Evolutionary conservation across 2,329 filamentous ascomycete genomes (phyloP), one percentile per base, ranked within the genome.

Genomic region (Sporothrix variecibatus): DNA sequence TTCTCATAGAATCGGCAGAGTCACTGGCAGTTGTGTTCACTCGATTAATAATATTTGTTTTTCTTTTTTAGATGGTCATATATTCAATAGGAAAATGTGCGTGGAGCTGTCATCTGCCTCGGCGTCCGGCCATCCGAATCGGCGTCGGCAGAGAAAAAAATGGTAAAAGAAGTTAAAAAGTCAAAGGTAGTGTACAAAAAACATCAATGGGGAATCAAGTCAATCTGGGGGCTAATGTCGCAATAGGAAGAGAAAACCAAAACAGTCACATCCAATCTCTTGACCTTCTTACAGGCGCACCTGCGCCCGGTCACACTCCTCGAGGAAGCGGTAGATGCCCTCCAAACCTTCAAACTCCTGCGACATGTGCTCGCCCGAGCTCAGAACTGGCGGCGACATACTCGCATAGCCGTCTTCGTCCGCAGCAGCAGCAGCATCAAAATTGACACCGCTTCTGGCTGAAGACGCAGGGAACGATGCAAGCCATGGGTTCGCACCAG

Each of bases 291-390:
- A 71, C 53, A 72, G 71, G 11, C 72, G 75, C 3, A 40, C 40
- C 51, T 72, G 72, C 1, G 62, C 81, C 34, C 85, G 84, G 75
- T 89, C 87, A 77, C 88, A 90, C 77, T 89, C 88, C 77, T 88
- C 87, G 40, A 90, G 75, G 76, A 90, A 90, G 20, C 85, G 83
- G 78, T 90, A 88, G 49, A 90, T 86, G 4, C 87, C 88, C 75
- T 89, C 87, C 2, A 89, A 77, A 0, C 88, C 87, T 70, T 90
- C 87, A 75, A 85, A 88, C 2, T 87, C 85, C 64, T 85, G 83
- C 0, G 86, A 86, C 58, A 79, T 81, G 60, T 84, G 83, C 75
- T 84, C 84, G 20, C 80, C 82, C 8, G 85, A 85, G 77, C 82
- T 86, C 26, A 78, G 31, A n/a, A 79, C 76, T 1, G 83, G 82